These are phyloP conservation scores for Melampsora larici-populina DNA, from an alignment of 1,284 basidiomycete genomes.

Conservation along the genomic window DNA sequence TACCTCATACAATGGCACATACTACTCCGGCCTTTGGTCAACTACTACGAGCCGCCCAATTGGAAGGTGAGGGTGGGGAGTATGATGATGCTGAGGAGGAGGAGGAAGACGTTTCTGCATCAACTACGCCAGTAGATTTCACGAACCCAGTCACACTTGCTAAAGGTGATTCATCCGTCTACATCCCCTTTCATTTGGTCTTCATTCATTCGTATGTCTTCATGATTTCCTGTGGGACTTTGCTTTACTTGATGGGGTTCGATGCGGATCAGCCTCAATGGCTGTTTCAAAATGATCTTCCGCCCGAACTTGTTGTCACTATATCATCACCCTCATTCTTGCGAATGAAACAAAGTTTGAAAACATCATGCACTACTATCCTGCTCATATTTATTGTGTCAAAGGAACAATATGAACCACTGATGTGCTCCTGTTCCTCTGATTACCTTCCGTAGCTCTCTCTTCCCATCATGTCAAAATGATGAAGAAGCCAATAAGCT, in stretches of 20 bases:
- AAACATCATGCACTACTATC: no score
- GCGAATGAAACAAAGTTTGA: no score
- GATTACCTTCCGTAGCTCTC: background rate
- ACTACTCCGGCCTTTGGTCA: background rate
- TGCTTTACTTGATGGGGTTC: no score
- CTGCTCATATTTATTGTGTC: no score
- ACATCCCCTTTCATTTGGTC: no score
- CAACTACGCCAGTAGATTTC: background rate
- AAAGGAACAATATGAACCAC: background rate
- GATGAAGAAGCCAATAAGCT: conserved; percentile 26
- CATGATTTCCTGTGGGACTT: no score
- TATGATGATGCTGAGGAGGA: background rate
- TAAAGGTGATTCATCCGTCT: conserved; percentile 2
- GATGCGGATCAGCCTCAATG: no score
- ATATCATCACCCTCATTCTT: no score
- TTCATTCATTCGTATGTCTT: no score
- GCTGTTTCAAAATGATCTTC: no score
- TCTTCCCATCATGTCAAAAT: conserved; percentile 32
- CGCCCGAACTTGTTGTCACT: no score
- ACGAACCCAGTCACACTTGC: background rate
- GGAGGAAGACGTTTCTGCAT: background rate
- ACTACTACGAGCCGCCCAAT: background rate
- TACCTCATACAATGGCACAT: background rate
- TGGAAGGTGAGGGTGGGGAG: background rate
- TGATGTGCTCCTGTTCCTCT: background rate